phyloP scores from a whole-genome alignment of 192 early-diverging fungal species.

The Spinellus fusiger region DNA sequence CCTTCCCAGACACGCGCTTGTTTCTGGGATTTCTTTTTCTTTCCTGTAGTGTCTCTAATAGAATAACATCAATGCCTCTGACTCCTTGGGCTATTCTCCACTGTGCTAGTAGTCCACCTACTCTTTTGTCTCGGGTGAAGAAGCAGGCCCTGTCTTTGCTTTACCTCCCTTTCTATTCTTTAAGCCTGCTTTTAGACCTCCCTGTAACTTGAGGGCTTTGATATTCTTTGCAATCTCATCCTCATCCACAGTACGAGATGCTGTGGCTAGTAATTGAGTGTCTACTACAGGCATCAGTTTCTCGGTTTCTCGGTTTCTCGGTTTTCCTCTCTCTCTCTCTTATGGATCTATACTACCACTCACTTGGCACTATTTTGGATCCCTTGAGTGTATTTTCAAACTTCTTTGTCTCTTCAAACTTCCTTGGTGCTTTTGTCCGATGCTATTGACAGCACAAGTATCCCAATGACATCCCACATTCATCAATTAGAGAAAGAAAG shows the following conservation, averaged over 20 bases:
- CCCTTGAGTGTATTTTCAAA: slow-evolving; percentile 60
- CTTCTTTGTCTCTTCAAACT: slow-evolving; percentile 76
- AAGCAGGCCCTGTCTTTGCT: slow-evolving; percentile 5
- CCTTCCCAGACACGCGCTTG: slow-evolving; percentile 75
- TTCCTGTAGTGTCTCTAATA: slow-evolving; percentile 10
- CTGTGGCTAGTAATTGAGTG: background rate
- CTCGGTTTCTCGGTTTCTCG: background rate
- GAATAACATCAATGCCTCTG: background rate
- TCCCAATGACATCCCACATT: too few species aligned
- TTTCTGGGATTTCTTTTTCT: slow-evolving; percentile 51
- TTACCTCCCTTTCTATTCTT: slow-evolving; percentile 14
- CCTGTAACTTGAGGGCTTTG: slow-evolving; percentile 35
- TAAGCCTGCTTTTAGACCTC: slow-evolving; percentile 28
- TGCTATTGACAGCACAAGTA: too few species aligned
- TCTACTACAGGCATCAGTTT: background rate
- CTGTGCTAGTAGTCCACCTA: background rate
- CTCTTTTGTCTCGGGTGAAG: slow-evolving; percentile 16
- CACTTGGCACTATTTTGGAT: slow-evolving; percentile 41
- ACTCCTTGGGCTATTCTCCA: background rate
- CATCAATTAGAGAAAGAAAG: background rate
- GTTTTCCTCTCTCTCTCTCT: background rate
- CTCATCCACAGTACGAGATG: slow-evolving; percentile 25
- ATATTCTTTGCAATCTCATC: slow-evolving; percentile 48
- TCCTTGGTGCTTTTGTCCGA: slow-evolving; percentile 55
- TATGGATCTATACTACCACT: slow-evolving; percentile 22